Percentiles rank a stretch among this genome's conserved stretches.
phyloP scores from a whole-genome alignment of 2,329 filamentous ascomycete genomes.

The Arthrobotrys iridis region DNA sequence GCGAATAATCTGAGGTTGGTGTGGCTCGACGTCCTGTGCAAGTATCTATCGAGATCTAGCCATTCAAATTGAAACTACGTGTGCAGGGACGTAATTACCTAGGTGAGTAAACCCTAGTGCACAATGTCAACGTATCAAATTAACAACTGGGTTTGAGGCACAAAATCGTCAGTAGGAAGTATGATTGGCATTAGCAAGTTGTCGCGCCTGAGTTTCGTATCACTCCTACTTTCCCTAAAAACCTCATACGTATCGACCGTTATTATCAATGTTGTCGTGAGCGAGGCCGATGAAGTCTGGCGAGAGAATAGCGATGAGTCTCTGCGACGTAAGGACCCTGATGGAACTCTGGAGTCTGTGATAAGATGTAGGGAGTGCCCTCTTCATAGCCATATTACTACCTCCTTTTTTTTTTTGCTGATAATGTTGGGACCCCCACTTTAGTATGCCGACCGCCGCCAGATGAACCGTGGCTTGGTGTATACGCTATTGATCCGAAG shows the following conservation, averaged over 20 bases:
- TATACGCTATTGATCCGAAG: slow-evolving; percentile 31
- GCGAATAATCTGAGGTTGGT: not conserved
- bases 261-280: slow-evolving; percentile 33
- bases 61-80: no score
- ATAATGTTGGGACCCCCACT: not conserved
- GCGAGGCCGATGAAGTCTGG: slow-evolving; percentile 27
- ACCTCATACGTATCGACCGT: slow-evolving; percentile 7
- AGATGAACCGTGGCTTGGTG: slow-evolving; percentile 32
- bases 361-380: slow-evolving; percentile 30
- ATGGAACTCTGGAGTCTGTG: slow-evolving; percentile 4
- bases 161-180: not conserved
- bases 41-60: no score
- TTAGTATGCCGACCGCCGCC: slow-evolving; percentile 45
- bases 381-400: not conserved
- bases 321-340: slow-evolving; percentile 45
- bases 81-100: no score
- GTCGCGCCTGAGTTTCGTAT: not conserved
- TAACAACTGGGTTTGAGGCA: not conserved
- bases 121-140: no score
- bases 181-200: slow-evolving; percentile 16
- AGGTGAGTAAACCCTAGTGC: no score
- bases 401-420: not conserved
- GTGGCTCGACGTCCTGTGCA: no score
- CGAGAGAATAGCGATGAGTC: slow-evolving; percentile 20
- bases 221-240: not conserved